Base-by-base conservation (phyloP, 2,329 filamentous ascomycete genomes). In the Penicillium sp. region DNA sequence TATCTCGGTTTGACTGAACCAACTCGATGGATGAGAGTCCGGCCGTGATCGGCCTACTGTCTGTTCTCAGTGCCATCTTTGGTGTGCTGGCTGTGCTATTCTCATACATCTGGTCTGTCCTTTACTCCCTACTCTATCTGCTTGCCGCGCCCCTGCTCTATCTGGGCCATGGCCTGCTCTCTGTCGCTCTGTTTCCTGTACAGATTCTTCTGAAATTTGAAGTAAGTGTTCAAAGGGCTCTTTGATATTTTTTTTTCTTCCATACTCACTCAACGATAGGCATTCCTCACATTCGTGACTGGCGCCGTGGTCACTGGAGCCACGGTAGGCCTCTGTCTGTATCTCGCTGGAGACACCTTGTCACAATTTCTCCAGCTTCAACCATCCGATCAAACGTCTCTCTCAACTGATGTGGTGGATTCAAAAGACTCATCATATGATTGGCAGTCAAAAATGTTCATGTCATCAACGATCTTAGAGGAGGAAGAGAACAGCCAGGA, bases 271-370 rank as follows among this genome's bases (percentile, higher is more conserved):
- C 4, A 16, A 53, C 41, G 6, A 14, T 10, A 63, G 65, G 60
- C 59, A 33, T 63, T 70, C 27, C 55, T 66, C 16, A 61, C 59
- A 52, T 64, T 67, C 37, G 57, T 60, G 41, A 59, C 60, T 10
- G 82, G 87, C 24, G 91, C 90, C 7, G 82, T 85, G 35, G 74
- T 90, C 18, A 80, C 91, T 54, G 91, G 91, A n/a, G 76, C 87
- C 54, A 52, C 85, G 11, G 78, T 87, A 31, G 90, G 89, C 53
- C 73, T 87, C 52, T 64, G 84, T 18, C 73, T 92, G 44, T 82
- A 85, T 68, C 75, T 85, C 54, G 79, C 81, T 18, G 88, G 86
- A 58, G 79, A 77, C 57, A 69, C 83, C 58, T 72, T 90, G 54
- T 80, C 83, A 5, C 79, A 84, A 1, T 65, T 81, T 2, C 69